Percentiles rank a stretch among this genome's conserved stretches.
Conservation (phyloP, 495 filamentous ascomycete genomes). For the Tuber aestivum region DNA sequence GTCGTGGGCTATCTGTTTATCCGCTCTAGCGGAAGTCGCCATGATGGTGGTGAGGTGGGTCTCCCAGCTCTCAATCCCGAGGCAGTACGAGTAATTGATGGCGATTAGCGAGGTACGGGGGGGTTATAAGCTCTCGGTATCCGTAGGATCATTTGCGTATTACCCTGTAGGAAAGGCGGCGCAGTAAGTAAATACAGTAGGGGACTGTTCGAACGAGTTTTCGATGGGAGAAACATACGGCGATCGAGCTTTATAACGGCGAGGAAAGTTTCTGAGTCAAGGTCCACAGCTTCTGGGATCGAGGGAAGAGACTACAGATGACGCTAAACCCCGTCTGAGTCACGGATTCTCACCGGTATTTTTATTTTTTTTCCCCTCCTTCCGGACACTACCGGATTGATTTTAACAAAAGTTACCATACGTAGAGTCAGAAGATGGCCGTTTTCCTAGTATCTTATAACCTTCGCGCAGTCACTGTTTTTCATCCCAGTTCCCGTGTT, state of each 20-base stretch:
- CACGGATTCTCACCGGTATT: neutral
- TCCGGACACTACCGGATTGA: neutral
- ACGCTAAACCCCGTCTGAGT: neutral
- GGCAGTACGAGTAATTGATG: neutral
- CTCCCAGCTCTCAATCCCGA: neutral
- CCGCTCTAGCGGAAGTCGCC: conserved; percentile 18
- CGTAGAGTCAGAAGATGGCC: neutral
- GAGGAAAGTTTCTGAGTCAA: neutral
- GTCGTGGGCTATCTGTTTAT: conserved; percentile 41
- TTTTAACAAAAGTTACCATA: neutral
- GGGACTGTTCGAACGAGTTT: neutral
- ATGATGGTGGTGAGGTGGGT: neutral
- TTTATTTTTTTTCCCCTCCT: neutral
- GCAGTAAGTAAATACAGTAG: neutral
- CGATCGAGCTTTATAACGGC: neutral
- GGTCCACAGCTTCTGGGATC: neutral
- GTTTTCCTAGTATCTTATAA: neutral
- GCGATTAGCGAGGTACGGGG: neutral
- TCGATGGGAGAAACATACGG: neutral
- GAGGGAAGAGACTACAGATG: neutral
- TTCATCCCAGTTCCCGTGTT: neutral
- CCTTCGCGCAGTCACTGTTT: neutral
- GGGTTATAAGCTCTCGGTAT: neutral
- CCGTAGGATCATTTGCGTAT: conserved; percentile 1
- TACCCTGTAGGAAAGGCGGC: neutral